Evolutionary conservation across 2,329 filamentous ascomycete genomes (phyloP).

Genomic region (Aspergillus brasiliensis): DNA sequence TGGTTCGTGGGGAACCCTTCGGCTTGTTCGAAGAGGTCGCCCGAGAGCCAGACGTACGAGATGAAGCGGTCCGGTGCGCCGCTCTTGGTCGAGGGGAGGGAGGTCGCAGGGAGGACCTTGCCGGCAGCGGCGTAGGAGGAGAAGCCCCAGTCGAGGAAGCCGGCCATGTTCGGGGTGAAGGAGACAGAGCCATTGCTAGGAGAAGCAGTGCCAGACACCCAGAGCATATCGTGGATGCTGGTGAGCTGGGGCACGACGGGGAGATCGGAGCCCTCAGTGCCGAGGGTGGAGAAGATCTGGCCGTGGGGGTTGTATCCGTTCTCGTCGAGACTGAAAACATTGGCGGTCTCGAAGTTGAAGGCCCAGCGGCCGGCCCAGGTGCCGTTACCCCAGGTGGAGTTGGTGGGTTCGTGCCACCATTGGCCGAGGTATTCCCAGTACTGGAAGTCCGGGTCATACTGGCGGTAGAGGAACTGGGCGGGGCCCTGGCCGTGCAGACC

Average conservation of each 20-base stretch:
- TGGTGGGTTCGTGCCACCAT: constrained; percentile 23
- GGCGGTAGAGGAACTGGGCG: constrained; percentile 22
- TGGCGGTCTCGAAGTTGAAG: constrained; percentile 24
- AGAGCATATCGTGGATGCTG: constrained; percentile 23
- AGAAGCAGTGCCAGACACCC: constrained; percentile 16
- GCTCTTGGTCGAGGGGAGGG: constrained; percentile 17
- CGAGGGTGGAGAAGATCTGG: constrained; percentile 20
- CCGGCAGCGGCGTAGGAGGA: constrained; percentile 22
- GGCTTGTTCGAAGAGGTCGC: constrained; percentile 14
- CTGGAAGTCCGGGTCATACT: constrained; percentile 17
- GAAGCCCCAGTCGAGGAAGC: constrained; percentile 23
- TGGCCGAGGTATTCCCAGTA: constrained; percentile 25
- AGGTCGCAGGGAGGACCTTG: constrained; percentile 19
- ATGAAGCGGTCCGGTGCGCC: constrained; percentile 21
- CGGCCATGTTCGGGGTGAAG: constrained; percentile 23
- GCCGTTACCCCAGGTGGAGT: constrained; percentile 23
- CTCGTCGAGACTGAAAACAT: constrained; percentile 17
- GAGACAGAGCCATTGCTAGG: constrained; percentile 7
- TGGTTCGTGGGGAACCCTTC: constrained; percentile 17
- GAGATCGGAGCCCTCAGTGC: constrained; percentile 16
- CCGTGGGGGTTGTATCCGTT: constrained; percentile 20
- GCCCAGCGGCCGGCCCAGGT: constrained; percentile 24
- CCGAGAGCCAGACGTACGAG: constrained; percentile 21
- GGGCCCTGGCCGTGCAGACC: constrained; percentile 20
- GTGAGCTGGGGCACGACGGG: constrained; percentile 16